Conservation (phyloP, 345 rosid species). For the Atalantia buxifolia region DNA sequence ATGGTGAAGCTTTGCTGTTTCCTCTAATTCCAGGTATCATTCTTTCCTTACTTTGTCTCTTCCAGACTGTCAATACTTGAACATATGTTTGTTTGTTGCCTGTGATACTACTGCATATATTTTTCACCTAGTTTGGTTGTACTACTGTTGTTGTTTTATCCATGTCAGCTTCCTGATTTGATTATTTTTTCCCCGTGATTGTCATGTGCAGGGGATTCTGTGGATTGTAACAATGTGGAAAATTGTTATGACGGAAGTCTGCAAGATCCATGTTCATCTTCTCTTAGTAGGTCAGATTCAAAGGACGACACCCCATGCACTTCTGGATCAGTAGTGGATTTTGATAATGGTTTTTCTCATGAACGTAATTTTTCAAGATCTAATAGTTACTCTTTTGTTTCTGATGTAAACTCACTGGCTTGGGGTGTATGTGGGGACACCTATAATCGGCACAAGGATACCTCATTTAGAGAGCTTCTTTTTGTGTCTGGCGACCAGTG, state of each 20-base stretch:
- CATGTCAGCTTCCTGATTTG: constrained; percentile 1
- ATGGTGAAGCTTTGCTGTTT: constrained; percentile 66
- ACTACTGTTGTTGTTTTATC: constrained; percentile 7
- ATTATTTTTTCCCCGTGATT: not conserved
- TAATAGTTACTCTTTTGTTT: constrained; percentile 47
- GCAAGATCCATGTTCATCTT: constrained; percentile 35
- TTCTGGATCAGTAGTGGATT: constrained; percentile 51
- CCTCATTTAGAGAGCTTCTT: constrained; percentile 69
- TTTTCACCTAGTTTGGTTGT: not conserved
- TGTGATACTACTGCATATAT: not conserved
- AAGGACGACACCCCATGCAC: constrained; percentile 39
- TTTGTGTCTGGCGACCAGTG: constrained; percentile 67
- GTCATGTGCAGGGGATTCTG: constrained; percentile 38
- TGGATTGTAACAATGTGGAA: constrained; percentile 31
- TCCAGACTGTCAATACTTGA: constrained; percentile 7
- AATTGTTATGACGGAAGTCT: constrained; percentile 26
- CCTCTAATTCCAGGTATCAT: constrained; percentile 63
- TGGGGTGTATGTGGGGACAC: constrained; percentile 89
- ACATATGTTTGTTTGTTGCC: not conserved
- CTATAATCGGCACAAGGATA: constrained; percentile 55
- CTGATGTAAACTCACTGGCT: constrained; percentile 75
- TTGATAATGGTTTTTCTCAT: constrained; percentile 36
- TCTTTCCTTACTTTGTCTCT: constrained; percentile 1
- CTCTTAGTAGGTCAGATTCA: constrained; percentile 40
- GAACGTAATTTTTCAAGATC: constrained; percentile 33